Percentiles rank a stretch among this genome's conserved stretches.
Conservation (phyloP, 2,329 filamentous ascomycete species). For the Aspergillus carbonarius region DNA sequence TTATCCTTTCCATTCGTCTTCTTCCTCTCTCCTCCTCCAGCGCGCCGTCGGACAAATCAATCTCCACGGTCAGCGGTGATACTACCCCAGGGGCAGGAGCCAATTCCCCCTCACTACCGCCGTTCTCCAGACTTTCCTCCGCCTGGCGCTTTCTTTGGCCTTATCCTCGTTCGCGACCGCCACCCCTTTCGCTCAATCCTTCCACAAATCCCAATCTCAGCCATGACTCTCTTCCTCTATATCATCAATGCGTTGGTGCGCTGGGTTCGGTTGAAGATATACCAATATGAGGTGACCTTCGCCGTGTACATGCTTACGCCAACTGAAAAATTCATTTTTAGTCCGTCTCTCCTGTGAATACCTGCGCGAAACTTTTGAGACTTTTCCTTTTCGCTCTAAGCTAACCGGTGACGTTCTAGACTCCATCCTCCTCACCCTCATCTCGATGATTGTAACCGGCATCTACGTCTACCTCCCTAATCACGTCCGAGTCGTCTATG, state of each 20-base stretch:
- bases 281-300: conserved; percentile 98
- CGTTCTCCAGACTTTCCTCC: neutral
- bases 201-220: neutral
- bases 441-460: conserved; percentile 82
- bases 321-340: conserved; percentile 95
- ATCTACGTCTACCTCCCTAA: conserved; percentile 90
- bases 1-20: neutral
- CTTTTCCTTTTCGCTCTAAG: neutral
- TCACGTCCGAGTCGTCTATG: conserved; percentile 77
- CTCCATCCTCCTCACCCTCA: conserved; percentile 85
- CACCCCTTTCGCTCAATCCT: neutral
- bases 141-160: neutral
- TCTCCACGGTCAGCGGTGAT: neutral
- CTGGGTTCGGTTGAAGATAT: conserved; percentile 92
- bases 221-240: conserved; percentile 33
- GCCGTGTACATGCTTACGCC: conserved; percentile 96
- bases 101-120: neutral
- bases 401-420: conserved; percentile 54
- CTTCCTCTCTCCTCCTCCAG: neutral
- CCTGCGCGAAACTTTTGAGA: neutral
- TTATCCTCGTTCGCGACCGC: neutral
- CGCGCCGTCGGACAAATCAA: neutral
- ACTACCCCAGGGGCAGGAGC: neutral
- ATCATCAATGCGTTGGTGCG: conserved; percentile 60
- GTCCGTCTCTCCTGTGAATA: conserved; percentile 56